A percentile compares a stretch with the other conserved stretches of the same genome.
Conservation (phyloP, 352 stramenopile genomes). For the Pythium utonaiense region DNA sequence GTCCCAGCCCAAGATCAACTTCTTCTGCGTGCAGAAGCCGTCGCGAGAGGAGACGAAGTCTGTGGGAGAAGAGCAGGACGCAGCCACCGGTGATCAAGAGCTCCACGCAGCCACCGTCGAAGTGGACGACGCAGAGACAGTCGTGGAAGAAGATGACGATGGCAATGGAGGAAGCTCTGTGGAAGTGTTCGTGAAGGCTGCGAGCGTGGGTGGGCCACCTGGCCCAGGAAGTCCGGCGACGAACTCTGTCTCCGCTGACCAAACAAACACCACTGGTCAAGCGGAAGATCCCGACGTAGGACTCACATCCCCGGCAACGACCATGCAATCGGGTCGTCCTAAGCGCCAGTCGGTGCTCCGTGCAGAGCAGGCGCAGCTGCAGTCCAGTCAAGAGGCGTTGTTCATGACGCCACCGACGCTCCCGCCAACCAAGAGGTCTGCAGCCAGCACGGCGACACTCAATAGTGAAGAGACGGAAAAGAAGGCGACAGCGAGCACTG, state of each 20-base stretch:
- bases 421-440: neutral
- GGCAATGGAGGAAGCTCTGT: constrained; percentile 11
- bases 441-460: constrained; percentile 9
- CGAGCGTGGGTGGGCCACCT: neutral
- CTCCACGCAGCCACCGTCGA: neutral
- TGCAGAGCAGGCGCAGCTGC: constrained; percentile 27
- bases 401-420: constrained; percentile 21
- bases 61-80: neutral
- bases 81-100: neutral
- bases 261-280: neutral
- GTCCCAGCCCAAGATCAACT: constrained; percentile 59
- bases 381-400: neutral
- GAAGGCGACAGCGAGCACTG: constrained; percentile 1
- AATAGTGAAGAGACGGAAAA: constrained; percentile 13
- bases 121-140: neutral
- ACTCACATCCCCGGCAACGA: neutral
- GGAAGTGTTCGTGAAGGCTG: constrained; percentile 8
- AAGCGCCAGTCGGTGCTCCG: constrained; percentile 55
- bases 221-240: neutral
- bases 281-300: neutral
- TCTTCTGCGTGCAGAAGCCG: constrained; percentile 42
- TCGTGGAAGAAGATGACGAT: constrained; percentile 13
- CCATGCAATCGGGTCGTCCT: constrained; percentile 38
- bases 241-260: neutral
- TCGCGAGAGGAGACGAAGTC: neutral